Conservation (phyloP, 106 monocot genomes). For the Dendrobium catenatum region DNA sequence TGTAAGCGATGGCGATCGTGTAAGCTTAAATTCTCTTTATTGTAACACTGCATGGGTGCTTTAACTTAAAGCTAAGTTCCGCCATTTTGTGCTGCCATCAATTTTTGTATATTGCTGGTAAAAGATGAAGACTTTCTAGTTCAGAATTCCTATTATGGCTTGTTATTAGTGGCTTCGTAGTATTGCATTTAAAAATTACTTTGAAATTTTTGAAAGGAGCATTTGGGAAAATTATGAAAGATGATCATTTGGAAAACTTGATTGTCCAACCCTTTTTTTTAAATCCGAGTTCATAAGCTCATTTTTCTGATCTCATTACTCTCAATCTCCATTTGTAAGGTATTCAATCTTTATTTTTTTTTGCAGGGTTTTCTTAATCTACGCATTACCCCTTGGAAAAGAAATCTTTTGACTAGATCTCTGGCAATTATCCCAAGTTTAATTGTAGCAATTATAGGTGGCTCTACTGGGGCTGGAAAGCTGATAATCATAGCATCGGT, state of each 20-base stretch:
- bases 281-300: neutral
- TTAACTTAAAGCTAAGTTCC: neutral
- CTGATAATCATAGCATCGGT: conserved; percentile 95
- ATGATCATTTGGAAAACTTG: neutral
- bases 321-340: neutral
- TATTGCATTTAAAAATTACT: neutral
- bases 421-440: conserved; percentile 88
- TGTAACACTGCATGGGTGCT: neutral
- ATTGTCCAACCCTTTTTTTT: neutral
- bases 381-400: conserved; percentile 64
- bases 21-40: neutral
- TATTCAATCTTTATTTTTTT: neutral
- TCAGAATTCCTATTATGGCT: neutral
- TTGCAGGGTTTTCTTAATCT: conserved; percentile 88
- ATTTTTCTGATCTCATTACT: neutral
- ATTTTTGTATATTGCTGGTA: neutral
- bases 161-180: neutral
- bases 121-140: neutral
- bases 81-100: neutral
- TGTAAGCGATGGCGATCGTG: neutral
- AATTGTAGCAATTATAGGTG: conserved; percentile 78
- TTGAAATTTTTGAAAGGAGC: neutral
- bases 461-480: conserved; percentile 81
- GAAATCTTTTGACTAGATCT: conserved; percentile 70
- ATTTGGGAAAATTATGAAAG: too few species aligned